Conservation (phyloP, 805 yeast species). For the Saccharomycopsis olivae region DNA sequence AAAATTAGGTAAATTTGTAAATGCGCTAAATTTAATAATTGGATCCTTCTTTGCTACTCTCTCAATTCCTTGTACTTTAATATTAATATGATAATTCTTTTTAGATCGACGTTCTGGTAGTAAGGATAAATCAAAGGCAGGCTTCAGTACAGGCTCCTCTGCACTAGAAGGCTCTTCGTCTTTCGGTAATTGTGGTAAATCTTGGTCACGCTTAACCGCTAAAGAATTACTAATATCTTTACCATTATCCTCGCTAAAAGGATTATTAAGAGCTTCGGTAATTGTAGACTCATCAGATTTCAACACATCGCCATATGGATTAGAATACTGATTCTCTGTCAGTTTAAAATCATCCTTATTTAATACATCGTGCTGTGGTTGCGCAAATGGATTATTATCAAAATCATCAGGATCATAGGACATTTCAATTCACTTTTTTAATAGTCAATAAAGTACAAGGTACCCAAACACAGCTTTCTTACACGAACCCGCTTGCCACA, state of each 20-base stretch:
- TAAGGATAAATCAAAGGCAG: slow-evolving; percentile 14
- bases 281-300: neutral
- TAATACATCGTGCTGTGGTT: slow-evolving; percentile 25
- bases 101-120: slow-evolving; percentile 22
- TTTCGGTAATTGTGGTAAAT: slow-evolving; percentile 6
- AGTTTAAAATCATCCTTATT: neutral
- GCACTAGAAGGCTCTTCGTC: slow-evolving; percentile 5
- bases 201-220: slow-evolving; percentile 5
- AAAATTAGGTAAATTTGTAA: slow-evolving; percentile 63
- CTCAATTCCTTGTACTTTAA: slow-evolving; percentile 62
- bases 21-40: slow-evolving; percentile 55
- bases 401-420: slow-evolving; percentile 43
- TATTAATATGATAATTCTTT: slow-evolving; percentile 32
- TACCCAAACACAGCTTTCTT: no score
- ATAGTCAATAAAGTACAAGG: no score
- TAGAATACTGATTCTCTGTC: neutral
- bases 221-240: neutral
- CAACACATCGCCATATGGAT: slow-evolving; percentile 1
- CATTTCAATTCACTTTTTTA: no score
- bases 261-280: no score
- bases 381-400: slow-evolving; percentile 54
- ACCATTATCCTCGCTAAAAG: no score
- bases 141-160: slow-evolving; percentile 9
- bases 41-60: slow-evolving; percentile 61
- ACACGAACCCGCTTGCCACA: no score